Evolutionary conservation across 129 eudicot species (phyloP), one percentile per base, ranked within the genome.

Genomic region (Flaveria ramosissima): DNA sequence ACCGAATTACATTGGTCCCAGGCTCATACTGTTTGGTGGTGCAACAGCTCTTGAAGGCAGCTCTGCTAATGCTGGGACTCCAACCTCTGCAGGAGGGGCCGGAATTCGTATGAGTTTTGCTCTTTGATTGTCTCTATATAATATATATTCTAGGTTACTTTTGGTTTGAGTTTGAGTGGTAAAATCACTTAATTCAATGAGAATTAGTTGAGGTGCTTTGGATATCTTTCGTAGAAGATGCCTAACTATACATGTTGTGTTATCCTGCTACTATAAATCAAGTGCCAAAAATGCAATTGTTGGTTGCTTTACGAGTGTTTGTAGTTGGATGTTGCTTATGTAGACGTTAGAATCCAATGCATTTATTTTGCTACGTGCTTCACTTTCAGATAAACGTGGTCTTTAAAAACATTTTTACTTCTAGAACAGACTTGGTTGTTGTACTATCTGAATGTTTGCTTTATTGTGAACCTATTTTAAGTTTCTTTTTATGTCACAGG

Each of bases 21-120:
- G 98, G 83, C 81, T 94, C 73, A 91, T 94, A 70, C 81, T 94
- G 21, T 94, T 94, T 30, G 98, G 98, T 15, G 98, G 98, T 50
- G 98, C 98, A n/a, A 94, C 98, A 3, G 98, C 98, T 6, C 89
- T 94, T 6, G 97, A 94, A 39, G 98, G 97, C 51, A 93, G 91
- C 85, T 86, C 96, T 13, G 92, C 85, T 11, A 87, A 81, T 3
- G 81, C 96, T 0, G 96, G 92, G 32, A 86, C 97, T 68, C 98
- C 97, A 17, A 78, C 97, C 3, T 87, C 97, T 19, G 96, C 96
- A 11, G 98, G 98, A 63, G 90, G 97, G 72, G 97, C 97, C 20
- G 98, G 98, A 62, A 94, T 94, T 51, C 84, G 98, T 94, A 91
- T 69, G 93, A 72, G 7, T 36, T 1, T 36, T 36, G 26, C 47